Percentiles rank a stretch among this genome's conserved stretches.
Conservation (phyloP, 2,329 filamentous ascomycete genomes). For the Bipolaris bicolor region DNA sequence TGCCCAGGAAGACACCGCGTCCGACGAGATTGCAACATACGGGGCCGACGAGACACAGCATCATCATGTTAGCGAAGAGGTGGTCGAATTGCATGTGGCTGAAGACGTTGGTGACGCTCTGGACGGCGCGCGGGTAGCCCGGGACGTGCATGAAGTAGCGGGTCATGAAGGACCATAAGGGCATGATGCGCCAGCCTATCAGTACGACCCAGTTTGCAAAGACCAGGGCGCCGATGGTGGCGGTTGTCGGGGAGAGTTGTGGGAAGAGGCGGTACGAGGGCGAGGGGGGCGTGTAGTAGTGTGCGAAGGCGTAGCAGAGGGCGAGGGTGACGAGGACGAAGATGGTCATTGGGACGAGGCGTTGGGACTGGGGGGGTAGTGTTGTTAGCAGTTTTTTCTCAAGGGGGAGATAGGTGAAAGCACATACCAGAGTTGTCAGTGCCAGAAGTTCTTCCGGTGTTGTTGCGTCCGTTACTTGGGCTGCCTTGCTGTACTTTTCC, state of each 20-base stretch:
- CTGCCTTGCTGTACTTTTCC: constrained; percentile 35
- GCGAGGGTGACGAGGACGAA: constrained; percentile 40
- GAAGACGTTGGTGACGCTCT: constrained; percentile 69
- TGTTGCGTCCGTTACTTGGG: constrained; percentile 31
- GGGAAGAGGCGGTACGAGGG: constrained; percentile 42
- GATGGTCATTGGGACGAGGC: constrained; percentile 45
- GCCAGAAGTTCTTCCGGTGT: constrained; percentile 36
- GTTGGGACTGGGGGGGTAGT: constrained; percentile 33
- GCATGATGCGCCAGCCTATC: constrained; percentile 67
- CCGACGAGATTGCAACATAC: constrained; percentile 45
- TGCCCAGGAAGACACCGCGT: constrained; percentile 44
- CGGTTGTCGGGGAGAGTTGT: constrained; percentile 40
- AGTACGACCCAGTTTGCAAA: constrained; percentile 65
- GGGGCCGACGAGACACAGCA: constrained; percentile 70
- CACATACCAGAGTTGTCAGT: constrained; percentile 43
- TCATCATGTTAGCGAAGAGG: constrained; percentile 65
- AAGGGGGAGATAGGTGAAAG: neutral
- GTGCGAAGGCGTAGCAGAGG: constrained; percentile 34
- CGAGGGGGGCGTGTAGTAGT: constrained; percentile 43
- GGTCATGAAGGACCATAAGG: constrained; percentile 70
- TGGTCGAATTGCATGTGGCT: constrained; percentile 71
- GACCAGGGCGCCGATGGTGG: constrained; percentile 65
- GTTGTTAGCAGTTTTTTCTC: neutral
- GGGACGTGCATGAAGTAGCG: constrained; percentile 58
- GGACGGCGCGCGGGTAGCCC: constrained; percentile 65